These are phyloP conservation scores for Xylariaceae sp. DNA, from an alignment of 2,329 filamentous ascomycete genomes.

Conservation along the genomic window DNA sequence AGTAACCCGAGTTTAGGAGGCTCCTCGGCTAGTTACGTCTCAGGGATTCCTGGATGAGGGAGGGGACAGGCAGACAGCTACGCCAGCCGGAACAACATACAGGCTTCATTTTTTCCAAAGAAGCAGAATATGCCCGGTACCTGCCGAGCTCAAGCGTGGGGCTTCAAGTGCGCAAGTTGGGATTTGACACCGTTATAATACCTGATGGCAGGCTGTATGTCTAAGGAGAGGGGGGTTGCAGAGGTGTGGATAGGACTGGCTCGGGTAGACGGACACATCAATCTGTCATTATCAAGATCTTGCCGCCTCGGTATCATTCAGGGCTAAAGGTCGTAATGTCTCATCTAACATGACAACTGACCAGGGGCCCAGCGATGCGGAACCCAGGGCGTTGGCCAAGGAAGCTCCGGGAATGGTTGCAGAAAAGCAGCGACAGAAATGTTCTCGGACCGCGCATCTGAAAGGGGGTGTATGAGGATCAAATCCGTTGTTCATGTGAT, in stretches of 20 bases:
- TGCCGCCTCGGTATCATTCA: conserved; percentile 16
- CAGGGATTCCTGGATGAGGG: conserved; percentile 1
- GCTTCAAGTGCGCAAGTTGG: conserved; percentile 10
- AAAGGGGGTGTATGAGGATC: conserved; percentile 18
- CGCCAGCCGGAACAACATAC: background rate
- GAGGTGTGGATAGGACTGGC: background rate
- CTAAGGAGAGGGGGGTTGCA: conserved; percentile 6
- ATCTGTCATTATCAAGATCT: conserved; percentile 9
- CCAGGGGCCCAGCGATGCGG: conserved; percentile 17
- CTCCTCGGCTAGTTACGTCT: conserved; percentile 1
- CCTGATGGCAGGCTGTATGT: conserved; percentile 6
- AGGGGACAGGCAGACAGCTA: background rate
- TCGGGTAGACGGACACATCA: conserved; percentile 6
- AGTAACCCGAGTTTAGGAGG: conserved; percentile 7
- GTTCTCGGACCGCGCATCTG: conserved; percentile 14
- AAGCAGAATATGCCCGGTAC: conserved; percentile 6
- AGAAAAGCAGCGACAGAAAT: conserved; percentile 32
- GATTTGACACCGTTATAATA: conserved; percentile 16
- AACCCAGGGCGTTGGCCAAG: conserved; percentile 39
- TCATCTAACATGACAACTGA: conserved; percentile 15
- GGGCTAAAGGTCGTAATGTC: conserved; percentile 16
- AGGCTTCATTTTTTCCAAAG: background rate
- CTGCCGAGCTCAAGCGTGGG: conserved; percentile 9
- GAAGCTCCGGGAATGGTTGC: conserved; percentile 19
- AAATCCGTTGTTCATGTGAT: conserved; percentile 18